phyloP scores from a whole-genome alignment of 1,284 basidiomycete species.

The Malassezia globosa region DNA sequence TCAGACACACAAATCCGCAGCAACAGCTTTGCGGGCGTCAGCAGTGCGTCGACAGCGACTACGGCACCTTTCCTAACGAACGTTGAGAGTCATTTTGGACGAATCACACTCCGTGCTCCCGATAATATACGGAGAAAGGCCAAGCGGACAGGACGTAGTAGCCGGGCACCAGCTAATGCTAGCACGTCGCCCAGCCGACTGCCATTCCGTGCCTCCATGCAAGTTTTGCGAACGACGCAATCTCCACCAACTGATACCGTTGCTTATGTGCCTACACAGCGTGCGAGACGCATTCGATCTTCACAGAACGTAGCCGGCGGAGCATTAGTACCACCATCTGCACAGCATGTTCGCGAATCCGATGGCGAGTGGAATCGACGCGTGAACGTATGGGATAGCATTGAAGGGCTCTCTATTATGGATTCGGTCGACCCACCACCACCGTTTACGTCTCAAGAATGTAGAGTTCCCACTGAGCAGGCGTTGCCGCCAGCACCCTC shows the following conservation, averaged over 20 bases:
- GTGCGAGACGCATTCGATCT: too few species aligned
- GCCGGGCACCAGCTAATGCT: too few species aligned
- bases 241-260: too few species aligned
- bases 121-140: slow-evolving; percentile 35
- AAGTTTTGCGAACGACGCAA: too few species aligned
- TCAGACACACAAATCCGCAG: background rate
- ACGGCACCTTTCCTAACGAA: slow-evolving; percentile 34
- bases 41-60: background rate
- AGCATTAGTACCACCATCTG: too few species aligned
- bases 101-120: slow-evolving; percentile 40
- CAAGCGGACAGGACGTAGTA: too few species aligned
- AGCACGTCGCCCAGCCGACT: too few species aligned
- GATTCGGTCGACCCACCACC: slow-evolving; percentile 12
- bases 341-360: too few species aligned
- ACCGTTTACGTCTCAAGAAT: background rate
- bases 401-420: background rate
- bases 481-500: background rate
- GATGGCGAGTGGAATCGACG: background rate
- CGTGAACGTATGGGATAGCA: slow-evolving; percentile 14
- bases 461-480: too few species aligned
- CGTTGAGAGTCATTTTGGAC: slow-evolving; percentile 31
- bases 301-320: too few species aligned
- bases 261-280: too few species aligned
- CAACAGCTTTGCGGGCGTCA: background rate
- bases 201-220: too few species aligned